These are phyloP conservation scores for Chalciporus chontae DNA, from an alignment of 768 basidiomycete species.

Conservation along the genomic window DNA sequence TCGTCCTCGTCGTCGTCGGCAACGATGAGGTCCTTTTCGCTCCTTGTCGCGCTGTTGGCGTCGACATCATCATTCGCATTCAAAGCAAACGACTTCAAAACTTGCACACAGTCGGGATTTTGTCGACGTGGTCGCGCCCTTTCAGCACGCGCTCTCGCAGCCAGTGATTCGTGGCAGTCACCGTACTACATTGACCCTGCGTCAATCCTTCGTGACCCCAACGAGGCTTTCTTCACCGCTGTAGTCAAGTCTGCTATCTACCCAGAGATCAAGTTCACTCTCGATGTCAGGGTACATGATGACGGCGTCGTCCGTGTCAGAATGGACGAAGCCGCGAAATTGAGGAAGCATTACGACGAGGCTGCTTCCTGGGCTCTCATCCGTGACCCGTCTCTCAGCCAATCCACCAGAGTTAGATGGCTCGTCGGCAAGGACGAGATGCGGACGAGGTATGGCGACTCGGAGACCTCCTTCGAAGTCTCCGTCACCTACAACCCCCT, in stretches of 20 bases:
- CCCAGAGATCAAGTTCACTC: constrained; percentile 75
- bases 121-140: constrained; percentile 90
- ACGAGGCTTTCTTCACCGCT: constrained; percentile 66
- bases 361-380: constrained; percentile 87
- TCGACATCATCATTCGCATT: constrained; percentile 47
- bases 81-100: constrained; percentile 89
- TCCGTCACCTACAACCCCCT: constrained; percentile 74
- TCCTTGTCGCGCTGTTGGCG: constrained; percentile 33
- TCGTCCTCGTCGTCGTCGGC: background rate
- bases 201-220: constrained; percentile 44
- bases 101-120: constrained; percentile 91
- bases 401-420: constrained; percentile 51
- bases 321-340: constrained; percentile 84
- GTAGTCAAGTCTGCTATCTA: constrained; percentile 78
- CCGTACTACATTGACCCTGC: constrained; percentile 78
- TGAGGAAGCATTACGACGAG: constrained; percentile 87
- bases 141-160: constrained; percentile 63
- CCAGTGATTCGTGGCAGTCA: constrained; percentile 64
- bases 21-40: constrained; percentile 17
- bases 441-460: constrained; percentile 60
- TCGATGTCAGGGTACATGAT: constrained; percentile 80
- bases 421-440: constrained; percentile 59
- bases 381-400: constrained; percentile 62
- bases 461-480: constrained; percentile 60
- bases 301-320: constrained; percentile 88